A percentile compares a stretch with the other conserved stretches of the same genome.
phyloP scores from a whole-genome alignment of 352 stramenopile genomes.

The Phytophthora pseudosyringae region DNA sequence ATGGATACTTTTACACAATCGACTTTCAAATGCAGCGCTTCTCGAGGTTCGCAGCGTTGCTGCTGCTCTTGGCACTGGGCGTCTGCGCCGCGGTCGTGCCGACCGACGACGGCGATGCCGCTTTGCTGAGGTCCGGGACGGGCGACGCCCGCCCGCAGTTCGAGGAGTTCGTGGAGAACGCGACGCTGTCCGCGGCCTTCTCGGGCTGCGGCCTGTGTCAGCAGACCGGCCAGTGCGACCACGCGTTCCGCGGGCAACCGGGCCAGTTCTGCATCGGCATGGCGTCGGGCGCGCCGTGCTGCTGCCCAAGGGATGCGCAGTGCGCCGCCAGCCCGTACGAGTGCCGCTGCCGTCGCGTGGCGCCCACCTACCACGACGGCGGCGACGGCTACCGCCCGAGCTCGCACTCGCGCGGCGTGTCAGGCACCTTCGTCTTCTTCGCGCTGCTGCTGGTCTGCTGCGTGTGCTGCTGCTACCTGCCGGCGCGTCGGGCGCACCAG shows the following conservation, averaged over 20 bases:
- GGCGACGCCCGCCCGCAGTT: constrained; percentile 11
- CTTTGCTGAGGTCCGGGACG: constrained; percentile 9
- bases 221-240: constrained; percentile 63
- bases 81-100: background rate
- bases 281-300: constrained; percentile 60
- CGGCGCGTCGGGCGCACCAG: constrained; percentile 32
- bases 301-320: constrained; percentile 62
- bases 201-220: constrained; percentile 71
- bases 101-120: background rate
- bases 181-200: constrained; percentile 50
- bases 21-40: constrained; percentile 14
- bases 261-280: constrained; percentile 75
- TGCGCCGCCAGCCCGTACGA: constrained; percentile 65
- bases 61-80: constrained; percentile 24
- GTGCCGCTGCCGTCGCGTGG: constrained; percentile 56
- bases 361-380: constrained; percentile 22
- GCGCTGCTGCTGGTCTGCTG: constrained; percentile 55
- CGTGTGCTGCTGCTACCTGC: constrained; percentile 62
- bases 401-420: constrained; percentile 37
- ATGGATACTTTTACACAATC: too few species aligned
- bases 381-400: constrained; percentile 41
- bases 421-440: constrained; percentile 47
- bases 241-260: constrained; percentile 59
- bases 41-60: constrained; percentile 13
- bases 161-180: constrained; percentile 41